phyloP scores from a whole-genome alignment of 1,284 basidiomycete genomes.

The Apiotrichum porosum region DNA sequence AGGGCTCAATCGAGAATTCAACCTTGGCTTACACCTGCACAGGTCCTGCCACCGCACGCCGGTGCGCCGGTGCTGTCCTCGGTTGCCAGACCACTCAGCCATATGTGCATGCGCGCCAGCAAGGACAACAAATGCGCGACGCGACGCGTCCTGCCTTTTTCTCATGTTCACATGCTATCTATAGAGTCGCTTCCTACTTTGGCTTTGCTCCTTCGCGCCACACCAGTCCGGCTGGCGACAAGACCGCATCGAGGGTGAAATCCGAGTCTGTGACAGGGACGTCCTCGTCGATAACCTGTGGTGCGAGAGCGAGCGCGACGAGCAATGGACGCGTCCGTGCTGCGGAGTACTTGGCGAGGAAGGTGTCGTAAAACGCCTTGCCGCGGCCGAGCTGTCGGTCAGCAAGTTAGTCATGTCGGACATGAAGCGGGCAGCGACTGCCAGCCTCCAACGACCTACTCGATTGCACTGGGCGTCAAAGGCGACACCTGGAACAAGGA shows the following conservation, averaged over 20 bases:
- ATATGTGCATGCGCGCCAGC: no score
- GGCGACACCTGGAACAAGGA: conserved; percentile 45
- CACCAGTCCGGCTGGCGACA: conserved; percentile 31
- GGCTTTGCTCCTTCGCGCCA: conserved; percentile 20
- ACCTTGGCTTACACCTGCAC: no score
- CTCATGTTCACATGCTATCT: no score
- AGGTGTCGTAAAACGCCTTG: conserved; percentile 47
- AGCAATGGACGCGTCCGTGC: conserved; percentile 29
- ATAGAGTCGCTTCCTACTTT: no score
- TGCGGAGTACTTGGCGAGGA: conserved; percentile 32
- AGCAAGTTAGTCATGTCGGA: no score
- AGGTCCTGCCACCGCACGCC: no score
- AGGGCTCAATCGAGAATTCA: no score
- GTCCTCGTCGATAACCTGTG: conserved; percentile 33
- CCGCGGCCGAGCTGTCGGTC: conserved; percentile 43
- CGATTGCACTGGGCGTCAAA: conserved; percentile 44
- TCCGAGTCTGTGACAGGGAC: conserved; percentile 38
- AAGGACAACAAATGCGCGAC: no score
- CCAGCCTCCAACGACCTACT: no score
- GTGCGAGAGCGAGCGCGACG: conserved; percentile 41
- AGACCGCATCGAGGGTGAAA: conserved; percentile 37
- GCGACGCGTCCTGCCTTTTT: no score
- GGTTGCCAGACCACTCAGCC: no score
- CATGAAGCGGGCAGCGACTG: background rate
- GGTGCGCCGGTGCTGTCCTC: no score